These are phyloP conservation scores for Zopfia rhizophila DNA, from an alignment of 2,329 filamentous ascomycete genomes.

Conservation along the genomic window DNA sequence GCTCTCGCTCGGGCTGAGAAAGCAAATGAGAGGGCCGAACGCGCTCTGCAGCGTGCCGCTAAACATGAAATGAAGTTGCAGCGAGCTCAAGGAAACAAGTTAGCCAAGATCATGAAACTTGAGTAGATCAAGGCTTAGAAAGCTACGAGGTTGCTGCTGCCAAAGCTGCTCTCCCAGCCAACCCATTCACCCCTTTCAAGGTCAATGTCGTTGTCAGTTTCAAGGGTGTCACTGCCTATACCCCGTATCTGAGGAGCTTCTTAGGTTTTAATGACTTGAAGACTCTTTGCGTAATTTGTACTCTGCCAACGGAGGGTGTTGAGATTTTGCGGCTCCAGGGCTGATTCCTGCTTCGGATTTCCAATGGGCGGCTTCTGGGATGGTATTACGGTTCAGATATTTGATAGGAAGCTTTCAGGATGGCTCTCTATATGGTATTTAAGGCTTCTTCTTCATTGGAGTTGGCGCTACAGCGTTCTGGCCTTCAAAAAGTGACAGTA, in stretches of 20 bases:
- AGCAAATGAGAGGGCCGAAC: conserved; percentile 29
- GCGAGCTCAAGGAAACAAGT: conserved; percentile 11
- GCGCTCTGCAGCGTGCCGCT: conserved; percentile 34
- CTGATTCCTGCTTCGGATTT: too few relatives aligned
- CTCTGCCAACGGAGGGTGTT: conserved; percentile 24
- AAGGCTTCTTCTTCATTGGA: too few relatives aligned
- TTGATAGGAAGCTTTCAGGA: too few relatives aligned
- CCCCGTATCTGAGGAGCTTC: conserved; percentile 35
- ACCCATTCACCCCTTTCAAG: conserved; percentile 4
- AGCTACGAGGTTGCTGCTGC: conserved; percentile 26
- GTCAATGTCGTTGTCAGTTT: neutral
- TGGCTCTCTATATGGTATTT: too few relatives aligned
- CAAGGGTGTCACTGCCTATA: conserved; percentile 23
- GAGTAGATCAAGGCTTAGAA: conserved; percentile 25
- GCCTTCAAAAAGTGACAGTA: too few relatives aligned
- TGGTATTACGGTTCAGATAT: too few relatives aligned
- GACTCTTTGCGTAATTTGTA: conserved; percentile 32
- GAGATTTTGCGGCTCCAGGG: too few relatives aligned
- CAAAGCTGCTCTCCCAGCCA: conserved; percentile 12
- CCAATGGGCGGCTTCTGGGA: too few relatives aligned
- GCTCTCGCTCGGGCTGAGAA: conserved; percentile 27
- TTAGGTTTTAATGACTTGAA: conserved; percentile 35
- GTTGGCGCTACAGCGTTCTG: too few relatives aligned
- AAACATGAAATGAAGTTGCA: conserved; percentile 7
- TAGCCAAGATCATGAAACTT: neutral